Evolutionary conservation across 441 rosid species (phyloP).

Genomic region (Melastoma candidum): DNA sequence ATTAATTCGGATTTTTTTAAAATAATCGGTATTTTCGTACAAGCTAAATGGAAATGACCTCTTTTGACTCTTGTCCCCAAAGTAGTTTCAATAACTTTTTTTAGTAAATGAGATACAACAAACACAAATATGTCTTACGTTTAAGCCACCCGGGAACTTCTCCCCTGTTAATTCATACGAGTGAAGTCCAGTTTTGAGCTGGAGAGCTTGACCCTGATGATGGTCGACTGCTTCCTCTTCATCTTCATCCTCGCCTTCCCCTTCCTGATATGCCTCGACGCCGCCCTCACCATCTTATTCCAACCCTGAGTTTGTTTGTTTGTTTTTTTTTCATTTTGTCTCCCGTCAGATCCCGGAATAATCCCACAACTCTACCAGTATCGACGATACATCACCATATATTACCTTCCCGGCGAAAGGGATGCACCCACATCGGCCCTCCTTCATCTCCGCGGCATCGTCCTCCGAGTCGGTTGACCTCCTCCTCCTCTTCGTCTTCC

Average conservation of each 20-base stretch:
- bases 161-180: too few species aligned
- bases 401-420: conserved; percentile 37
- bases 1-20: too few species aligned
- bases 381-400: neutral
- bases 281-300: conserved; percentile 57
- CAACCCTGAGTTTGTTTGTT: conserved; percentile 33
- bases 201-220: conserved; percentile 37
- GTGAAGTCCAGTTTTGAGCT: conserved; percentile 7
- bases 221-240: conserved; percentile 24
- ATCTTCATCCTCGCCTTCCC: conserved; percentile 13
- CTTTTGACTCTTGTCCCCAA: too few species aligned
- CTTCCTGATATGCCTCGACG: conserved; percentile 60
- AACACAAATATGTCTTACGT: too few species aligned
- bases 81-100: too few species aligned
- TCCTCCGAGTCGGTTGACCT: conserved; percentile 26
- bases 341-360: neutral
- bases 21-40: too few species aligned
- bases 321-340: neutral
- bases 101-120: too few species aligned
- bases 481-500: conserved; percentile 18
- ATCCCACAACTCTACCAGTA: too few species aligned
- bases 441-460: conserved; percentile 15
- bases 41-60: too few species aligned
- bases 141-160: too few species aligned
- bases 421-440: conserved; percentile 21